These are phyloP conservation scores for Tripidium arundinaceum DNA, from an alignment of 202 grass and related monocot species.

Conservation along the genomic window DNA sequence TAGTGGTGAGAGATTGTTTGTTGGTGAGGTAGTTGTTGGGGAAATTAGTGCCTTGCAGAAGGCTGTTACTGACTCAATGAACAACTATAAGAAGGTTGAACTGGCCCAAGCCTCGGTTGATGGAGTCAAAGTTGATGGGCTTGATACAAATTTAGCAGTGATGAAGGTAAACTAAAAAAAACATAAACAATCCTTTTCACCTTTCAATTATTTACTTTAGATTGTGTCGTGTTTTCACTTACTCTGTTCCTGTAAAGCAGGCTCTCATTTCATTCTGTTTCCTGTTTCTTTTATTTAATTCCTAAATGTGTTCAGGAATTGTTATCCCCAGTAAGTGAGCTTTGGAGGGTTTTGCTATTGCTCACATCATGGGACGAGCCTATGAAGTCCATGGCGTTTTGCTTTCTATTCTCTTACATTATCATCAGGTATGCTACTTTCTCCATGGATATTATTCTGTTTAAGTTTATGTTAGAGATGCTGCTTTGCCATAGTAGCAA, in stretches of 20 bases:
- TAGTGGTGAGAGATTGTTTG: constrained; percentile 58
- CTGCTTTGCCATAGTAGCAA: background rate
- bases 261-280: constrained; percentile 29
- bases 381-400: constrained; percentile 73
- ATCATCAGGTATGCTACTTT: constrained; percentile 66
- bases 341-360: constrained; percentile 62
- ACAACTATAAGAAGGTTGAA: constrained; percentile 92
- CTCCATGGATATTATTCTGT: background rate
- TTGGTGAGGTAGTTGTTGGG: constrained; percentile 87
- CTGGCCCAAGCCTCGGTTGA: constrained; percentile 75
- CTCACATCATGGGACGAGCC: constrained; percentile 87
- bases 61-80: constrained; percentile 64
- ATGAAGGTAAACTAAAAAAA: constrained; percentile 73
- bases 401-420: constrained; percentile 64
- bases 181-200: background rate
- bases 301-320: constrained; percentile 57
- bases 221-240: background rate
- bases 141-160: constrained; percentile 86
- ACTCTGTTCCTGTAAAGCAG: constrained; percentile 9
- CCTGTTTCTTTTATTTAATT: constrained; percentile 6
- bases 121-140: constrained; percentile 94
- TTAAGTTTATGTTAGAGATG: constrained; percentile 6
- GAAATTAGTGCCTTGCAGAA: constrained; percentile 77
- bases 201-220: background rate
- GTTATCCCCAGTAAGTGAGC: constrained; percentile 65